Base-by-base conservation (phyloP, 2,329 filamentous ascomycete genomes). In the Colletotrichum caudatum region DNA sequence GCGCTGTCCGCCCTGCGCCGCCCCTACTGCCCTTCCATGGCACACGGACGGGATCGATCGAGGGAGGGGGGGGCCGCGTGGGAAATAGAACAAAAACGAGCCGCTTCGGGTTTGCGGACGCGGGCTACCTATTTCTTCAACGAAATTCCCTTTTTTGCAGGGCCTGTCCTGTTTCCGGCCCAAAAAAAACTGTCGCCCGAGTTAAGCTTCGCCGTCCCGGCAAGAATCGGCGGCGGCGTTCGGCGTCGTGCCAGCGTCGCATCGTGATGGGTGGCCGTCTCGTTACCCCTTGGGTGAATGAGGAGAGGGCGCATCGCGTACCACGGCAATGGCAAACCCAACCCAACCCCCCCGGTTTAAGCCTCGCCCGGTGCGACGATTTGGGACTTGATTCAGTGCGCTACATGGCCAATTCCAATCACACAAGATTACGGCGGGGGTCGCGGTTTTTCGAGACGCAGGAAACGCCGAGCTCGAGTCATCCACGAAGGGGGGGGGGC, bases 401-500 rank as follows among this genome's bases (percentile, higher is more conserved):
- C 20, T 35, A n/a, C n/a, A n/a, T n/a, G 23, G 35, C 41, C 7
- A 18, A 18, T 35, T 53, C 53, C 60, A 44, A 58, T 44, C 35
- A 35, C 51, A 65, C 29, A n/a, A 16, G 14, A 20, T 37, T 41
- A 20, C 39, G 11, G 50, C 46, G n/a, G 39, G 18, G 48, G 16
- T n/a, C n/a, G n/a, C 14, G 29, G 29, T 18, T 39, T n/a, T 56
- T n/a, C n/a, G 2, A n/a, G 4, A 35, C 26, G 33, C 29, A 16
- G 35, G 66, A 59, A 69, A 46, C 41, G 9, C 61, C 18, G 35
- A 33, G n/a, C 16, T n/a, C 41, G 51, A 65, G 41, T 53, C 53
- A 77, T 64, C 60, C 48, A 16, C 77, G 75, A n/a, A n/a, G n/a
- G n/a, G n/a, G n/a, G n/a, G n/a, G 48, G 39, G 3, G 12, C 11